Base-by-base conservation (phyloP, 169 alveolate species). In the Ichthyophthirius multifiliis region DNA sequence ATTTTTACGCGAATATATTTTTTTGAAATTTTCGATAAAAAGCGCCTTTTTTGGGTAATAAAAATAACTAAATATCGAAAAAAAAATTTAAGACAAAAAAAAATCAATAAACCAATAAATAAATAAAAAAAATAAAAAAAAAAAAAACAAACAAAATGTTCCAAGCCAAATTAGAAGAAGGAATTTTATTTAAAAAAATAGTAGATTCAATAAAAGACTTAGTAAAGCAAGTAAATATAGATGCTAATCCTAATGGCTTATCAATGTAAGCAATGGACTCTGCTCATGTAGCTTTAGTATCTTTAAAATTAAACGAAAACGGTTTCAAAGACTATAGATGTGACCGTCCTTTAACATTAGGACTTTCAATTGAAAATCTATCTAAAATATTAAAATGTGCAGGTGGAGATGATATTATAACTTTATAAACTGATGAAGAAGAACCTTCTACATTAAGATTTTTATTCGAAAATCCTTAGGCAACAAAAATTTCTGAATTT, bases 201-300 rank as follows among this genome's bases (percentile, higher is more conserved):
- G 96, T 98, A 73, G 99, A 98, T 77, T 94, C 99, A 48, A 97
- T 98, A 43, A 98, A 98, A 81, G 99, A 98, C 82, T 90, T 98
- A 89, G 98, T 98, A 46, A 94, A 96, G 78, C 99, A 98, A 76
- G 99, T 98, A 45, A 98, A 98, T 92, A 86, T 98, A 37, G 99
- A 98, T 77, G 95, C 97, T 55, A 97, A 93, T 71, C 98, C 96
- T 35, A 93, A 97, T 65, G 99, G 99, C 13, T 95, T 99, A 76
- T 94, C 98, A 35, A 89, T 99, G 65, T 99, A 99, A 96, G 99
- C 99, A 31, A 97, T 99, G 98, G 99, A 99, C 86, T 95, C 98
- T 43, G 96, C 98, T 74, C 99, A 98, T 86, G 99, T 98, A 9
- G 98, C 99, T 12, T 86, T 99, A 43, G 99, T 98, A 4, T 94